Base-by-base conservation (phyloP, 768 basidiomycete genomes). In the Basidioascus undulatus region DNA sequence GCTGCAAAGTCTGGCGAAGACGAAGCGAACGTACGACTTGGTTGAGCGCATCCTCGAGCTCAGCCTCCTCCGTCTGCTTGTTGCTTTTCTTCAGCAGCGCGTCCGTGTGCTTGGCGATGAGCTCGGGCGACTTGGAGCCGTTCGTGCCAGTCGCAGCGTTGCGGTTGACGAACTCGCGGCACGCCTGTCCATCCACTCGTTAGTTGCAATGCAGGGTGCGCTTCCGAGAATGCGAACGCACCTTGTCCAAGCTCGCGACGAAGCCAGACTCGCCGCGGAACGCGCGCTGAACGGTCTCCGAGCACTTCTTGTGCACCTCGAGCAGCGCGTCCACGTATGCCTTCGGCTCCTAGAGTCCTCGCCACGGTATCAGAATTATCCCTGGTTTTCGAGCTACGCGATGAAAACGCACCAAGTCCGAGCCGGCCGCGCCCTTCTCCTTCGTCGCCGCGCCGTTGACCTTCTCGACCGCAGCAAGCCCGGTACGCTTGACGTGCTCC, bases 231-330 rank as follows among this genome's bases (percentile, higher is more conserved):
- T n/a, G 19, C 28, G n/a, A n/a, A 47, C 53, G 19, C 19, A 65
- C 64, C 49, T 61, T 58, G 59, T 94, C 89, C 39, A 96, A 62
- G 57, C 76, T 77, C 2, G 82, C 83, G 21, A 86, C 77, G 56
- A 98, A 98, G 8, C 83, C 83, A 20, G 80, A 73, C 55, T 94
- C 86, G 23, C 80, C 84, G 46, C 74, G 68, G 65, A 94, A 96
- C 54, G 81, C 80, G 48, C 77, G 70, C 16, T 70, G 67, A 33
- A 89, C 83, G 0, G 81, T 81, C 50, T 82, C 81, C 23, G 72
- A 72, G 59, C 84, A 87, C 67, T 86, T 92, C 54, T 69, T 69
- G 54, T 94, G 82, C 10, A 96, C 82, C 44, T 82, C 77, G 32
- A 98, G 62, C 39, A 98, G 55, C 1, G 83, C 80, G 53, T 92